Percentiles rank a stretch among this genome's conserved stretches.
phyloP scores from a whole-genome alignment of 441 rosid genomes.

The Adansonia grandidieri region DNA sequence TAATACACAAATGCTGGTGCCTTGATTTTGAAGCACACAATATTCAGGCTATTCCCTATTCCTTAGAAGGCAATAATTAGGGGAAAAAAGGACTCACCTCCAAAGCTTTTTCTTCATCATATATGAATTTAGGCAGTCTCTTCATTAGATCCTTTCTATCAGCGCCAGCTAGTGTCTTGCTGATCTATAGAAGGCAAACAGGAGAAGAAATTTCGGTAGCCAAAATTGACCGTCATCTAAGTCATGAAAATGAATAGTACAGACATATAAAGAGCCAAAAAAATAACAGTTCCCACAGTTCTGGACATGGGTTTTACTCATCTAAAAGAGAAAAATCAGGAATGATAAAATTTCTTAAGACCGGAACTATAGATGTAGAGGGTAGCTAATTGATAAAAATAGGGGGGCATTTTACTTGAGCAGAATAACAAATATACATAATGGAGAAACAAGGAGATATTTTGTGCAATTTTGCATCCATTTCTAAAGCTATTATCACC shows the following conservation, averaged over 20 bases:
- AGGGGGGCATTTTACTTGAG: not conserved
- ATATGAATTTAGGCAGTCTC: slow-evolving; percentile 89
- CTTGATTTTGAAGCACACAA: not conserved
- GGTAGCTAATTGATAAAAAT: not conserved
- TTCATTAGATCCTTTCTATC: slow-evolving; percentile 84
- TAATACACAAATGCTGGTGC: not conserved
- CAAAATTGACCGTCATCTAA: not conserved
- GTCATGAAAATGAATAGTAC: not conserved
- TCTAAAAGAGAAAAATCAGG: not conserved
- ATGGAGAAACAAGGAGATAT: not conserved
- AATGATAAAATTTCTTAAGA: not conserved
- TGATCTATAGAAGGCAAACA: slow-evolving; percentile 56
- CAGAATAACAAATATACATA: not conserved
- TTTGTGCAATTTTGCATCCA: slow-evolving; percentile 10
- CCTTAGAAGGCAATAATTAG: not conserved
- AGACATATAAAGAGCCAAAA: not conserved
- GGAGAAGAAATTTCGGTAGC: slow-evolving; percentile 8
- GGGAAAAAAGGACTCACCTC: slow-evolving; percentile 54
- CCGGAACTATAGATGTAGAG: not conserved
- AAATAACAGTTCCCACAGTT: not conserved
- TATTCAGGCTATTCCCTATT: slow-evolving; percentile 1
- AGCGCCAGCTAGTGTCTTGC: slow-evolving; percentile 79
- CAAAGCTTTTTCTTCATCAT: slow-evolving; percentile 90
- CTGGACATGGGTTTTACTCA: not conserved
- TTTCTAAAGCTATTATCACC: slow-evolving; percentile 45